These are phyloP conservation scores for Penicillium egyptiacum DNA, from an alignment of 495 filamentous ascomycete species.

Conservation along the genomic window DNA sequence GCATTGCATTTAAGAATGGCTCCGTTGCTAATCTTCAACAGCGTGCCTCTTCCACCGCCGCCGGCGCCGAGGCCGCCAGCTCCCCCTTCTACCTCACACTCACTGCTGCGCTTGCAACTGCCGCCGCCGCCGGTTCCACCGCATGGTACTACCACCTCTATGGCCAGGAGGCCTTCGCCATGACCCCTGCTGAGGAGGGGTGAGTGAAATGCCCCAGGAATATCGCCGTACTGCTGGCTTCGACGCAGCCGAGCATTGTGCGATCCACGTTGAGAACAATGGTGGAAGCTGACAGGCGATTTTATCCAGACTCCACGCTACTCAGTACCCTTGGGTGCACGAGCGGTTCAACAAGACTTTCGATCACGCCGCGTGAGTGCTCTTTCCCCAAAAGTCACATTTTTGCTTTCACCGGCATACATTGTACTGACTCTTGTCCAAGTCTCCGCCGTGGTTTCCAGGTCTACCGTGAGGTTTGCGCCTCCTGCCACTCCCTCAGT, in stretches of 20 bases:
- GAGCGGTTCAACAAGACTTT: conserved; percentile 87
- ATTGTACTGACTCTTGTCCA: conserved; percentile 28
- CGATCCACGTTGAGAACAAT: conserved; percentile 15
- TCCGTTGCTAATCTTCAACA: conserved; percentile 33
- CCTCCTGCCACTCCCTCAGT: conserved; percentile 92
- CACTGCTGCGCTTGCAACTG: conserved; percentile 78
- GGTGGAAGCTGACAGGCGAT: conserved; percentile 19
- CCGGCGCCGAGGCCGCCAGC: conserved; percentile 50
- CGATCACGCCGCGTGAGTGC: conserved; percentile 88
- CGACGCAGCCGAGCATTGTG: conserved; percentile 31
- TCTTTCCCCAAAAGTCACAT: conserved; percentile 3
- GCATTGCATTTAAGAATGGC: conserved; percentile 1
- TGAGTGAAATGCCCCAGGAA: conserved; percentile 52
- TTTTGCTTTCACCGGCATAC: conserved; percentile 20
- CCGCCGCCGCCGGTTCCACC: conserved; percentile 79
- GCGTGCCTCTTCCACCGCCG: conserved; percentile 49
- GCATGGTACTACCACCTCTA: conserved; percentile 97
- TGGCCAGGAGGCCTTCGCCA: conserved; percentile 80
- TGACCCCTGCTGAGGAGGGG: conserved; percentile 97
- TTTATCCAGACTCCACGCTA: conserved; percentile 73
- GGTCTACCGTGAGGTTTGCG: conserved; percentile 98
- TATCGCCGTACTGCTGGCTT: conserved; percentile 20
- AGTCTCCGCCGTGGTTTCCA: conserved; percentile 99
- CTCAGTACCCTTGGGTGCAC: conserved; percentile 96
- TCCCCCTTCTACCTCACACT: conserved; percentile 66